These are phyloP conservation scores for Saturnispora hagleri DNA, from an alignment of 805 yeast species.

Conservation along the genomic window DNA sequence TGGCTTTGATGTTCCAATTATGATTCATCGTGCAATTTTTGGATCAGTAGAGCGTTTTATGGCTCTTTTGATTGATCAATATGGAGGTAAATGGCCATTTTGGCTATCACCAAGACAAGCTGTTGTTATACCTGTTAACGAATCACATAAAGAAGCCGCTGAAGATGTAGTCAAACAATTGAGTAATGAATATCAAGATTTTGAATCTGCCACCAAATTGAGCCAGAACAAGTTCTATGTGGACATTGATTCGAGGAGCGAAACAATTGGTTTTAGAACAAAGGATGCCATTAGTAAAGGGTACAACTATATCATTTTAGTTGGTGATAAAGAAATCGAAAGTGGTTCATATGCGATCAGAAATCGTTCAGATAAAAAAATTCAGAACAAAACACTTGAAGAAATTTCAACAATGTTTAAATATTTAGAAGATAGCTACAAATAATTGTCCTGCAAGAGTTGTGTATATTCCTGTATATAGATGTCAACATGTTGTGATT, in stretches of 20 bases:
- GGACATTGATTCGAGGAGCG: slow-evolving; percentile 66
- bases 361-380: slow-evolving; percentile 39
- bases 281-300: slow-evolving; percentile 70
- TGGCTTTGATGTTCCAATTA: slow-evolving; percentile 62
- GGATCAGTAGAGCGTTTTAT: slow-evolving; percentile 91
- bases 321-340: slow-evolving; percentile 79
- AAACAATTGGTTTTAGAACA: slow-evolving; percentile 72
- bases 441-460: slow-evolving; percentile 19
- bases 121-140: slow-evolving; percentile 69
- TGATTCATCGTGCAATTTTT: slow-evolving; percentile 92
- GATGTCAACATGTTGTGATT: not conserved
- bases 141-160: slow-evolving; percentile 49
- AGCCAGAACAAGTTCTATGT: slow-evolving; percentile 56
- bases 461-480: slow-evolving; percentile 2
- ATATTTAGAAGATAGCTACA: slow-evolving; percentile 40
- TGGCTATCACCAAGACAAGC: slow-evolving; percentile 95
- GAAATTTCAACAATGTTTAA: slow-evolving; percentile 47
- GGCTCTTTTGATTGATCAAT: slow-evolving; percentile 85
- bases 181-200: slow-evolving; percentile 31
- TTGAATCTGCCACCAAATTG: slow-evolving; percentile 41
- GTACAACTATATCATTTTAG: slow-evolving; percentile 69
- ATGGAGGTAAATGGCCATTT: slow-evolving; percentile 92
- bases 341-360: slow-evolving; percentile 55
- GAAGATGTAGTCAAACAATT: slow-evolving; percentile 36
- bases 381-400: slow-evolving; percentile 36